phyloP scores from a whole-genome alignment of 2,329 filamentous ascomycete genomes.

The Pyricularia grisea region DNA sequence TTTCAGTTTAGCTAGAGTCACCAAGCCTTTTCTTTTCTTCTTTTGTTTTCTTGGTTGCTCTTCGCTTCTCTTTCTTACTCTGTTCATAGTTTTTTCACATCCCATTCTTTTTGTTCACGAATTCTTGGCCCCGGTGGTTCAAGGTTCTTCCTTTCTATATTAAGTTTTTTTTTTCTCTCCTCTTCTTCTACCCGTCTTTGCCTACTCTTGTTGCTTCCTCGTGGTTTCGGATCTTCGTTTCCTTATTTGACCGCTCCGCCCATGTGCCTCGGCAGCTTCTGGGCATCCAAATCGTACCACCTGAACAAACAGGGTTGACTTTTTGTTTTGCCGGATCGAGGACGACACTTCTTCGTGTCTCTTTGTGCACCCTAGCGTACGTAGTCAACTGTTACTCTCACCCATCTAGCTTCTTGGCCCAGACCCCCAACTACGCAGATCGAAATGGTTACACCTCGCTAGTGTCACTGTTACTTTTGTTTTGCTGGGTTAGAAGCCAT shows the following conservation, averaged over 20 bases:
- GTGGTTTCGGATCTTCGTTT: neutral
- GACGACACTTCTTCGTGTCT: neutral
- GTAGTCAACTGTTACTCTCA: too few species aligned
- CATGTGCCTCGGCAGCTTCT: neutral
- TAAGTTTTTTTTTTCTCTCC: neutral
- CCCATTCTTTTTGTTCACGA: neutral
- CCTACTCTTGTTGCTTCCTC: neutral
- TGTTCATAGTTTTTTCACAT: neutral
- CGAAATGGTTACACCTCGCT: too few species aligned
- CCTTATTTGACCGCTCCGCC: neutral
- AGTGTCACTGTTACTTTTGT: too few species aligned
- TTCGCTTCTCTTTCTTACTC: neutral
- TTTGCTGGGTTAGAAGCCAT: too few species aligned
- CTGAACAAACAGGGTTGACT: neutral
- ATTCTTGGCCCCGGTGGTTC: neutral
- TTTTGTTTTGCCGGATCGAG: neutral
- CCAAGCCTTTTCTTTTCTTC: neutral
- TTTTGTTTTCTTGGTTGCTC: neutral
- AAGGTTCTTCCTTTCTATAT: neutral
- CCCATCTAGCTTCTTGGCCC: too few species aligned
- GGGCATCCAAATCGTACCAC: neutral
- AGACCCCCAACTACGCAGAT: too few species aligned
- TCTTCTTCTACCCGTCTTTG: neutral
- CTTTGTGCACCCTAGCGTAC: neutral
- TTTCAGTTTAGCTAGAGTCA: neutral